Evolutionary conservation across 148 eudicot genomes (phyloP), one percentile per base, ranked within the genome.

Genomic region (Rhododendron ferrugineum): DNA sequence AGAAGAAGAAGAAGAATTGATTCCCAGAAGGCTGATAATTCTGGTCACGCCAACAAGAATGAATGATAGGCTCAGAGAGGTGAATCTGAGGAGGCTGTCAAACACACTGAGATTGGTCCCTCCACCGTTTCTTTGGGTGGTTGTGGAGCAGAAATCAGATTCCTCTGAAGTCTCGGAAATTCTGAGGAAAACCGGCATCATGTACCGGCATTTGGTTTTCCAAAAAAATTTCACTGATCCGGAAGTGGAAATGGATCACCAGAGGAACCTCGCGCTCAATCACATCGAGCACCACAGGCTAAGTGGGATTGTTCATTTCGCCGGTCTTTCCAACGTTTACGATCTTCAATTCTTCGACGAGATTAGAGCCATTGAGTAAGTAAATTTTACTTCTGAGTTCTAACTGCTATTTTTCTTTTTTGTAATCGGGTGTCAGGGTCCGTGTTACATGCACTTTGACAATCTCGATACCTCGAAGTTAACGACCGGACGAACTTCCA

Each of bases 231-330:
- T 95, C 54, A 96, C 96, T 1, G 93, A 97, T 75, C 52, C 83
- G 1, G 86, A 87, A 72, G 89, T 84, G 10, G 98, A 94, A 87
- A 88, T 90, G 89, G 98, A 97, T 85, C 90, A 91, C 66, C 98
- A 95, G 85, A 90, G 98, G 58, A 97, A 95, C 54, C 74, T 95
- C 11, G 98, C 98, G 0, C 94, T 97, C 18, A 94, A 90, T 83
- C 98, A 97, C 86, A 94, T 97, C 73, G 98, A 97, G 88, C 94
- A 92, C 85, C 99, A 97, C 70, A 85, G 92, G 86, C 77, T 97
- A 8, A 94, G 96, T 88, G 99, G 99, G 70, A 93, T 97, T 20
- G 98, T 97, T 81, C 99, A 97, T 90, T 95, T 97, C 89, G 93
- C 98, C 2, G 93, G 90, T 64, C 96, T 97, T 11, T 92, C 92